Conservation (phyloP, 306 rosid genomes). For the Styphnolobium japonicum region DNA sequence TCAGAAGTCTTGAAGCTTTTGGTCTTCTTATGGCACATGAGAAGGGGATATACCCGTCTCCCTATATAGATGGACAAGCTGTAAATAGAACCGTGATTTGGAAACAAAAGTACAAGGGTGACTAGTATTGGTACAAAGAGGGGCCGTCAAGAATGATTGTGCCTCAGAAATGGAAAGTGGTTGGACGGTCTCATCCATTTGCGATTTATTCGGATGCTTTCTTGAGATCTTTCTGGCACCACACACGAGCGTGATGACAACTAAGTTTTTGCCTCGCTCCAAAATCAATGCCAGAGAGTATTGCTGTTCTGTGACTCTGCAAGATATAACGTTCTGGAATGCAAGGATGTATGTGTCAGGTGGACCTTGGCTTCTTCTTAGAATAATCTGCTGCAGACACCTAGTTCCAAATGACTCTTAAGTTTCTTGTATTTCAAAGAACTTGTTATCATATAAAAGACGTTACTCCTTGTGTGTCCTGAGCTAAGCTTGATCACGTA, state of each 20-base stretch:
- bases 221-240: conserved; percentile 22
- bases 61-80: neutral
- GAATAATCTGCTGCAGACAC: conserved; percentile 8
- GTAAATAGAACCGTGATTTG: conserved; percentile 16
- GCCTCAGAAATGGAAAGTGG: conserved; percentile 24
- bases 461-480: conserved; percentile 3
- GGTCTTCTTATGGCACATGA: neutral
- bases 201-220: conserved; percentile 12
- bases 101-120: conserved; percentile 3
- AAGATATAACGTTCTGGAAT: conserved; percentile 29
- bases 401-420: conserved; percentile 16
- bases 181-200: conserved; percentile 21
- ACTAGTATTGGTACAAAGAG: conserved; percentile 17
- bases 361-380: conserved; percentile 20
- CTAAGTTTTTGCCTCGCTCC: conserved; percentile 11
- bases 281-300: conserved; percentile 12
- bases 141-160: conserved; percentile 28
- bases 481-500: neutral
- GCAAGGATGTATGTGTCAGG: conserved; percentile 28
- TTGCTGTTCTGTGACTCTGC: conserved; percentile 13
- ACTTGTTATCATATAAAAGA: neutral
- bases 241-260: conserved; percentile 29
- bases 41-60: neutral
- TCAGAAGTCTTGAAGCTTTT: neutral
- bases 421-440: conserved; percentile 11